Evolutionary conservation across 1,139 yeast genomes (phyloP), one percentile per base, ranked within the genome.

Genomic region (Nakaseomyces delphensis): DNA sequence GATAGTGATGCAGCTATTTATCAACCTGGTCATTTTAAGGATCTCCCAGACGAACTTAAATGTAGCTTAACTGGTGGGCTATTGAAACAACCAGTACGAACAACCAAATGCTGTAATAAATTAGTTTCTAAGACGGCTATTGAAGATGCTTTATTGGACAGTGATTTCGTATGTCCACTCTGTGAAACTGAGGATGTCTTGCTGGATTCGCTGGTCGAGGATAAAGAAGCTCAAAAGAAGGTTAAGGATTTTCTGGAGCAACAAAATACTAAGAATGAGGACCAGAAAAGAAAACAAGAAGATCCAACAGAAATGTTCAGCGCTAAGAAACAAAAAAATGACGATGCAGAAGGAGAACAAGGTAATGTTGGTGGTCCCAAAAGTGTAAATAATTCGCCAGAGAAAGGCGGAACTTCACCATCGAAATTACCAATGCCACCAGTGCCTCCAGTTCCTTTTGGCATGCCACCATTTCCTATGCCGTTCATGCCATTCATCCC

Each of bases 81-180:
- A 7, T 70, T 86, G 59, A 70, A 65, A 20, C 69, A 77, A 24
- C 95, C 97, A 0, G 93, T 83, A n/a, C 76, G 70, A 62, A 87
- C 95, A 1, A 49, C 49, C 16, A 93, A 94, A 35, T 85, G 95
- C 59, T 91, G 98, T 60, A 65, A 68, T 16, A 73, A 68, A 40
- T 61, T 72, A 0, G 77, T 75, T 48, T 76, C 93, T 11, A 74
- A 77, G 45, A 68, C 66, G 4, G 65, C 73, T 47, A 78, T 91
- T 48, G 97, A 91, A 57, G 82, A 79, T 53, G 64, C 74, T 3
- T 65, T 91, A 35, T 71, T 91, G 45, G 95, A 85, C 35, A 76
- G 78, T 45, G 97, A 91, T 58, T 91, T 91, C 66, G 78, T 77
- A 39, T 91, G 98, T 64, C 97, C 97, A 8, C 80, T 79, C 49